Percentiles rank a stretch among this genome's conserved stretches.
phyloP scores from a whole-genome alignment of 2,329 filamentous ascomycete genomes.

The Pseudogymnoascus sp. region DNA sequence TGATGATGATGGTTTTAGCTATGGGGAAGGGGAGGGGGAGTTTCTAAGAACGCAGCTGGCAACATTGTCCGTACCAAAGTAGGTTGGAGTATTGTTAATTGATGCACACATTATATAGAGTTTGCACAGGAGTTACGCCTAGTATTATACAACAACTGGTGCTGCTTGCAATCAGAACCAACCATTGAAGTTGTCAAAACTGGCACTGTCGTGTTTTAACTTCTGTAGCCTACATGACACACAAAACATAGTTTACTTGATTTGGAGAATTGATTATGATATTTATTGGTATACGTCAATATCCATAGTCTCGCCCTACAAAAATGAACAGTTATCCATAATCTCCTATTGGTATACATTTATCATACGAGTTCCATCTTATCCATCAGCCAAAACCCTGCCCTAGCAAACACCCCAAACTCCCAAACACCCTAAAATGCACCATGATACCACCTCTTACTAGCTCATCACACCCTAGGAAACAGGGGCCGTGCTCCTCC shows the following conservation, averaged over 20 bases:
- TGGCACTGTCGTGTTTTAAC: background rate
- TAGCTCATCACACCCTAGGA: background rate
- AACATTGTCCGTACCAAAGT: background rate
- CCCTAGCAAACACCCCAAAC: background rate
- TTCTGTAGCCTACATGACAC: background rate
- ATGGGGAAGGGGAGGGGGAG: background rate
- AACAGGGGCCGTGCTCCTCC: background rate
- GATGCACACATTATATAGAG: background rate
- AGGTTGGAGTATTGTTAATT: background rate
- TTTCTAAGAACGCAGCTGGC: background rate
- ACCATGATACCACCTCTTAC: background rate
- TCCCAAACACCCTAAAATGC: background rate
- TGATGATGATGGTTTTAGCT: background rate
- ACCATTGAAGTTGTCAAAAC: background rate
- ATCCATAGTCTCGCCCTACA: background rate
- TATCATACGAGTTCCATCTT: background rate
- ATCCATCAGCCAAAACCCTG: background rate
- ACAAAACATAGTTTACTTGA: background rate
- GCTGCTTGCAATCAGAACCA: background rate
- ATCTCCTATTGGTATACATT: slow-evolving; percentile 6
- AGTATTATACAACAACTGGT: background rate
- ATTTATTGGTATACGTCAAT: background rate
- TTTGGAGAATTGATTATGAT: background rate
- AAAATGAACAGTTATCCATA: background rate
- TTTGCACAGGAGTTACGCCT: background rate